Percentiles rank a stretch among this genome's conserved stretches.
Evolutionary conservation across 176 grass and related monocot genomes (phyloP).

Genomic region (Aegilops sharonensis): DNA sequence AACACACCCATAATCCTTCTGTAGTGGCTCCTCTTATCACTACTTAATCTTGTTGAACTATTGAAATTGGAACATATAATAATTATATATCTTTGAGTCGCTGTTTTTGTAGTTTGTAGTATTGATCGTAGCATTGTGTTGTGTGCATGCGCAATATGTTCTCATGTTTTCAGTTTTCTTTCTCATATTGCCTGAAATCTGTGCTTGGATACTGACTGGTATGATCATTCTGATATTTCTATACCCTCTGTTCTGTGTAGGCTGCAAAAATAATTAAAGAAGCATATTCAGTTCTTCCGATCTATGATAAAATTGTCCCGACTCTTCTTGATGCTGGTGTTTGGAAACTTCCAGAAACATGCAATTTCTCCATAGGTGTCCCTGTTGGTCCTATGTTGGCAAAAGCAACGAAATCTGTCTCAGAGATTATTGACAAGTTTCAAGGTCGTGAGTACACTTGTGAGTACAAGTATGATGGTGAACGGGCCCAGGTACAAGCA

Average conservation of each 20-base stretch:
- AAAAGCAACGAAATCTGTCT: slow-evolving; percentile 99
- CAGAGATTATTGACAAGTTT: slow-evolving; percentile 97
- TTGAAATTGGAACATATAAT: neutral
- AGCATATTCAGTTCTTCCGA: slow-evolving; percentile 92
- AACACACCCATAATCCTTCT: slow-evolving; percentile 6
- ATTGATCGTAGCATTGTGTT: slow-evolving; percentile 9
- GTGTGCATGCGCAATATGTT: neutral
- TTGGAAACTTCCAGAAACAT: slow-evolving; percentile 91
- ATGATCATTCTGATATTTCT: slow-evolving; percentile 27
- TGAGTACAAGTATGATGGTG: slow-evolving; percentile 99
- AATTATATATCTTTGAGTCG: neutral
- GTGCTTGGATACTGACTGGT: neutral
- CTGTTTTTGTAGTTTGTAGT: slow-evolving; percentile 5
- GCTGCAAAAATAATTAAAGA: slow-evolving; percentile 92
- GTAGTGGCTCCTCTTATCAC: neutral
- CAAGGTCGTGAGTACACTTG: slow-evolving; percentile 96
- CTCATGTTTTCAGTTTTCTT: slow-evolving; percentile 5
- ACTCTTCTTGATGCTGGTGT: slow-evolving; percentile 79
- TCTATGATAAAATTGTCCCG: slow-evolving; percentile 93
- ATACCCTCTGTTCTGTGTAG: slow-evolving; percentile 52
- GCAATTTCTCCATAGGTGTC: slow-evolving; percentile 94
- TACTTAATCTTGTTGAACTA: slow-evolving; percentile 2
- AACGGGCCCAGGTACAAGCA: slow-evolving; percentile 85
- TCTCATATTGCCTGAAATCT: neutral
- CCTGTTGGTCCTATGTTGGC: slow-evolving; percentile 99